These are phyloP conservation scores for Trypanosoma cruzi DNA, from an alignment of 208 protist genomes.

Conservation along the genomic window DNA sequence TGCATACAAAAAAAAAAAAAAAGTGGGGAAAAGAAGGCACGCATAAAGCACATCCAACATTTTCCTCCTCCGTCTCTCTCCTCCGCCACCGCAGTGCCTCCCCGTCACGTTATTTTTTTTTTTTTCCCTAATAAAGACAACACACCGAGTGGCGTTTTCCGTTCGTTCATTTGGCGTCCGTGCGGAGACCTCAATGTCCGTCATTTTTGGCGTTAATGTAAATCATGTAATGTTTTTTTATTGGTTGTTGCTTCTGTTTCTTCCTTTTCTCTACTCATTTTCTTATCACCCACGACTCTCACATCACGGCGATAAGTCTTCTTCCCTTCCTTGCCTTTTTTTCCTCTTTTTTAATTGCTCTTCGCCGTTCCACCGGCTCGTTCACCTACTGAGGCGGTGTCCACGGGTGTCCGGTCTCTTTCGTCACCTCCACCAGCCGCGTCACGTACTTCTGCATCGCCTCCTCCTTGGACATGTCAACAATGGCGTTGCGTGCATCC, in stretches of 20 bases:
- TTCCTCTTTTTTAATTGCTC: not conserved
- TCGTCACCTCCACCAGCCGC: constrained; percentile 61
- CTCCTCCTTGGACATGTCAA: constrained; percentile 91
- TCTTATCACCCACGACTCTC: too few relatives aligned
- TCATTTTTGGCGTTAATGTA: too few relatives aligned
- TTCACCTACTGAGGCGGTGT: constrained; percentile 29
- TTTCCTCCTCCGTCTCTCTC: constrained; percentile 3
- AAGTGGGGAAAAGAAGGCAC: constrained; percentile 11
- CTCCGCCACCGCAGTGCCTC: too few relatives aligned
- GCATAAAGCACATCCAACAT: constrained; percentile 2
- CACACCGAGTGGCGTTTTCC: too few relatives aligned
- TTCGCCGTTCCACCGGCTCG: not conserved
- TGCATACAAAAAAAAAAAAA: constrained; percentile 19
- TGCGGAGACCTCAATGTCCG: not conserved
- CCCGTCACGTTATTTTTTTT: not conserved
- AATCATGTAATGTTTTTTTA: too few relatives aligned
- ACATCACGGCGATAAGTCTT: too few relatives aligned
- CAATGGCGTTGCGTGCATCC: constrained; percentile 91
- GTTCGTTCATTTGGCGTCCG: too few relatives aligned
- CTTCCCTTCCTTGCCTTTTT: constrained; percentile 12
- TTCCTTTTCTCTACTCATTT: not conserved
- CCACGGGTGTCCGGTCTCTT: constrained; percentile 64
- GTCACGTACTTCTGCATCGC: constrained; percentile 93
- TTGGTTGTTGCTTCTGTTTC: not conserved
- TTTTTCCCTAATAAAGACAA: not conserved